Evolutionary conservation across 2,329 filamentous ascomycete species (phyloP), one percentile per base, ranked within the genome.

Genomic region (Ascochyta koolunga): DNA sequence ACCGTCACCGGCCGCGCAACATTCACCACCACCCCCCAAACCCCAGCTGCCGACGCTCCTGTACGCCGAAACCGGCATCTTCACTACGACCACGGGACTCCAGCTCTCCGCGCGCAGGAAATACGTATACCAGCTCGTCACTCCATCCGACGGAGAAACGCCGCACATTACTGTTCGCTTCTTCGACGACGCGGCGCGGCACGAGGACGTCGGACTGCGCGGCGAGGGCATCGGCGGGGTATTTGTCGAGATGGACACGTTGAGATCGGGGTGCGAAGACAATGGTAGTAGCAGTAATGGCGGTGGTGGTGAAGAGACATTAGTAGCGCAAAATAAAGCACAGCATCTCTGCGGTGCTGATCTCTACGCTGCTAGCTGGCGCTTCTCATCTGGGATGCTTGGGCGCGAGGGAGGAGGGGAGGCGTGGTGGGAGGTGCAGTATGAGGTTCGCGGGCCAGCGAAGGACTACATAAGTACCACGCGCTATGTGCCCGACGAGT

Each of bases 291-390:
- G n/a, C n/a, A n/a, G n/a, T n/a, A n/a, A n/a, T n/a, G n/a, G n/a
- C n/a, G 31, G n/a, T 4, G 11, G 4, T 10, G 4, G 27, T 29
- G 61, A 64, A 6, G 64, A 29, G 3, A 56, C 59, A 1, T 57
- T 46, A 31, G 60, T 55, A 21, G 68, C 67, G 2, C 71, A 74
- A 41, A 89, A 88, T 0, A 84, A 79, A 59, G 86, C 86, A 2
- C 84, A 83, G 13, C 89, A 93, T 72, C 72, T 91, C 2, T 93
- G 90, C 71, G 82, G 86, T 4, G 80, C 87, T 45, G 90, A 93
- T 66, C 82, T 86, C 66, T 93, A 93, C 68, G 79, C 88, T 50
- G 87, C 90, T 38, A 76, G 80, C 47, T 92, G 91, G 74, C 78
- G 82, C 54, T 93, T 93, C 72, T 71, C 71, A 2, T 84, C 87